These are phyloP conservation scores for Dictyophora rubrovolvata DNA, from an alignment of 768 basidiomycete genomes.

Conservation along the genomic window DNA sequence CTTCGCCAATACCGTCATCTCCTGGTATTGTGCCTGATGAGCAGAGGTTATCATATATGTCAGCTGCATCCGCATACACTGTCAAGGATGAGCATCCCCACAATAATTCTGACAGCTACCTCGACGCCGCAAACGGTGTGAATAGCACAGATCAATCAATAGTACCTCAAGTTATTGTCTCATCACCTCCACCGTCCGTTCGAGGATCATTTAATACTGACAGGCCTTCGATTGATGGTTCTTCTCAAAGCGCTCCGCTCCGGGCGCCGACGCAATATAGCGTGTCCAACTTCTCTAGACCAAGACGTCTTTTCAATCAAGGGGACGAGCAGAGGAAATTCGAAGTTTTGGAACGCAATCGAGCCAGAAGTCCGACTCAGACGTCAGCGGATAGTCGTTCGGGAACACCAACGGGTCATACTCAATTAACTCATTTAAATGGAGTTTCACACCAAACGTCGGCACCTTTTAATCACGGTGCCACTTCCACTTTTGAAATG, in stretches of 20 bases:
- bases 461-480: neutral
- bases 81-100: constrained; percentile 3
- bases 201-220: neutral
- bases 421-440: neutral
- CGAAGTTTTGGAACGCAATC: constrained; percentile 49
- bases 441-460: neutral
- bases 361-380: neutral
- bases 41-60: neutral
- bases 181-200: constrained; percentile 24
- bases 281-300: constrained; percentile 54
- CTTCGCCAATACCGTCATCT: neutral
- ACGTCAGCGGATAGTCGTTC: neutral
- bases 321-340: constrained; percentile 31
- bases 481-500: neutral
- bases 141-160: constrained; percentile 12
- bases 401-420: neutral
- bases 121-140: constrained; percentile 11
- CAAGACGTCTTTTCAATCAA: constrained; percentile 37
- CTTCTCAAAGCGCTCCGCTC: neutral
- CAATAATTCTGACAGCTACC: constrained; percentile 13
- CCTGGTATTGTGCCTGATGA: neutral
- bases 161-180: constrained; percentile 47
- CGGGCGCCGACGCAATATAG: constrained; percentile 31
- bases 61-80: neutral
- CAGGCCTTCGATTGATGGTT: neutral